Base-by-base conservation (phyloP, 108 stramenopile genomes). In the Discostella pseudostelligera region DNA sequence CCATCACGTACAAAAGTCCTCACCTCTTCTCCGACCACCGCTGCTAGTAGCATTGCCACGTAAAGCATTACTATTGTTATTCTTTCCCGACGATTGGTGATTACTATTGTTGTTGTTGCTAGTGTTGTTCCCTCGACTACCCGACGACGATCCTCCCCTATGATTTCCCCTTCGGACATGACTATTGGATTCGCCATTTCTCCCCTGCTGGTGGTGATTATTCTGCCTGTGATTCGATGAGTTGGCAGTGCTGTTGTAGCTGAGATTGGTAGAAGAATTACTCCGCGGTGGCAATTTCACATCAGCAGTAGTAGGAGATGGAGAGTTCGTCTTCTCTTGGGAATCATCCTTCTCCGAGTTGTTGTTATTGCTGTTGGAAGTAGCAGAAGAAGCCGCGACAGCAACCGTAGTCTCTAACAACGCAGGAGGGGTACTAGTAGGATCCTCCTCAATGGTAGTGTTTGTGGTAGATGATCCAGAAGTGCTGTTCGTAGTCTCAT, bases 401-500 rank as follows among this genome's bases (percentile, higher is more conserved):
- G 37, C 32, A 35, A 11, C n/a, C 14, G 39, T 60, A 26, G 49
- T 47, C 47, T 49, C 44, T 35, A 53, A 56, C 55, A 19, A 17
- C 17, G 29, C 17, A 39, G 62, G 24, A 21, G 50, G 49, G 11
- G 43, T 12, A 21, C 17, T 32, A 4, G 28, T 20, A n/a, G 59
- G 25, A 12, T 70, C 70, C 35, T 71, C 70, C 16, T 61, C 61
- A 21, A 39, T 25, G 22, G 40, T 50, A 11, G 67, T 63, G 13
- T 57, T 71, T 22, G 70, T 71, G 12, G 59, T 66, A 12, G 72
- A 54, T 36, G 72, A 74, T 28, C 71, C 71, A 42, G 72, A 58
- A 26, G 72, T 74, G 45, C 63, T 65, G 64, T 61, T 66, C 21
- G 72, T 74, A n/a, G 56, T 58, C 39, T 74, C 72, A 24, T 74